These are phyloP conservation scores for Salix koriyanagi DNA, from an alignment of 345 rosid species.

Conservation along the genomic window DNA sequence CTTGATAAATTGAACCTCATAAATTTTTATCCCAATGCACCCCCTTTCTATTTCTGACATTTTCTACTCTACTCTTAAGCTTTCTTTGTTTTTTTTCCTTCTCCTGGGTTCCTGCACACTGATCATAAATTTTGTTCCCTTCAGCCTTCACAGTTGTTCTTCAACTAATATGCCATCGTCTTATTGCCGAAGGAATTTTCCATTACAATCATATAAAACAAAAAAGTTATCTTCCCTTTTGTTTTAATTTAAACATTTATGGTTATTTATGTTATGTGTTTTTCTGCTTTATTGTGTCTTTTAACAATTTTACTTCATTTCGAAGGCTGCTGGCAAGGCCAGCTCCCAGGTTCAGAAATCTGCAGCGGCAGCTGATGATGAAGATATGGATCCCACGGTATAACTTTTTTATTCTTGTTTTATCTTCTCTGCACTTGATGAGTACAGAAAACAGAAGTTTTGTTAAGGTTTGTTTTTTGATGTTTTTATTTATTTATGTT, in stretches of 20 bases:
- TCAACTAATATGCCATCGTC: too few species aligned
- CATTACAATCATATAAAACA: too few species aligned
- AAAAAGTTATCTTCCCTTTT: not conserved
- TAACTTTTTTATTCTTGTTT: not conserved
- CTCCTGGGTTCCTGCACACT: too few species aligned
- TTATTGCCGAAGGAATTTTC: too few species aligned
- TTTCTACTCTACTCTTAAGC: too few species aligned
- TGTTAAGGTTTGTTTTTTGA: not conserved
- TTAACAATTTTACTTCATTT: not conserved
- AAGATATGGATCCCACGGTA: constrained; percentile 97
- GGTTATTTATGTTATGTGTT: not conserved
- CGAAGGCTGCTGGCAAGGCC: constrained; percentile 44
- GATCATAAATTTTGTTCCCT: too few species aligned
- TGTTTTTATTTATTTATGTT: constrained; percentile 6
- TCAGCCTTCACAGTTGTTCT: too few species aligned
- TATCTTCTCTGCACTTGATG: not conserved
- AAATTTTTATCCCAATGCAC: too few species aligned
- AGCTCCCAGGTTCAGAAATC: constrained; percentile 12
- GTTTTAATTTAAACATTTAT: not conserved
- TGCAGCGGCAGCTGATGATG: constrained; percentile 64
- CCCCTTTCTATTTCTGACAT: too few species aligned
- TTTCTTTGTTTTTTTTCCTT: fast-evolving
- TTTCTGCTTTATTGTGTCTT: not conserved
- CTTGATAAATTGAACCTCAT: too few species aligned
- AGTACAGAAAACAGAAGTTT: not conserved